Evolutionary conservation across 805 yeast genomes (phyloP), one percentile per base, ranked within the genome.

Genomic region (Scheffersomyces stipitis): DNA sequence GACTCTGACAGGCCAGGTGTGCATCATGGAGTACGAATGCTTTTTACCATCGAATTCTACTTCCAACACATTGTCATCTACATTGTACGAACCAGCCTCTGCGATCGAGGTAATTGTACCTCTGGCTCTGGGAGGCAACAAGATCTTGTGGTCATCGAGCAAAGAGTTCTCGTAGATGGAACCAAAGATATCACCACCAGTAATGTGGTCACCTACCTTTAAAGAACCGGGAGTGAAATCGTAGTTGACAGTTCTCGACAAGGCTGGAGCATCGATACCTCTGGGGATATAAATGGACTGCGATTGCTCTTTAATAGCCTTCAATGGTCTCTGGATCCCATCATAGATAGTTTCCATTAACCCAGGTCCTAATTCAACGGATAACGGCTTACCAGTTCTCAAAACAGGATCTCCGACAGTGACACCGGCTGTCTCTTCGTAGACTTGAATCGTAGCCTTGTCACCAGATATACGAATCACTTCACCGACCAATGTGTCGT

Each of bases 1-100:
- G 30, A 90, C 96, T 76, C 99, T 89, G 45, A 93, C 99, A 26
- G 99, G 99, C 99, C 99, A 93, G 18, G 96, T 83, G 69, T 93
- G 99, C 84, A 80, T 88, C 96, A 93, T 89, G 30, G 95, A 75
- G 73, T 86, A 91, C 34, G 77, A 73, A 50, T 75, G 76, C 51
- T 77, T 85, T 58, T 80, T 76, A 51, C 97, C 98, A 45, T 89
- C 91, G 56, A 90, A 93, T 69, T 93, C 99, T 42, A 93, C 87
- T 71, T 93, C 99, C 52, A 93, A 69, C 37, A 93, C 72, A 34
- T 88, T 80, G 55, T 90, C 96, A 49, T 87, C 96, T 39, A 93
- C 88, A 30, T 83, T 80, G 71, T 93, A 93, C 41, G 90, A 81
- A 51, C 99, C 99, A 37, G 88, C 78, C 55, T 78, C 82, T 35